These are phyloP conservation scores for Boechera stricta DNA, from an alignment of 345 rosid genomes.

Conservation along the genomic window DNA sequence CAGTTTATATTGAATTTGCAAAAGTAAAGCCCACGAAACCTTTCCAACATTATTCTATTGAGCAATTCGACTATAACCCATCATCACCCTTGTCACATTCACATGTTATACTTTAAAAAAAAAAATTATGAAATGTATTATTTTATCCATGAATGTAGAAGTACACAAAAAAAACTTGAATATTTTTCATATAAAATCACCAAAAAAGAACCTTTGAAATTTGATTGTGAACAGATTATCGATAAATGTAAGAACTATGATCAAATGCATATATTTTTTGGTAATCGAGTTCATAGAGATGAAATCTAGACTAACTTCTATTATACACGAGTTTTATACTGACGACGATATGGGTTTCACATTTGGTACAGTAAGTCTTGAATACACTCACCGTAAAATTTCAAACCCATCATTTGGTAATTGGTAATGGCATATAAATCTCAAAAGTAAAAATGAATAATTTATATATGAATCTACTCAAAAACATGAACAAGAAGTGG, in stretches of 20 bases:
- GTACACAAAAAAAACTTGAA: neutral
- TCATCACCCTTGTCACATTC: slow-evolving; percentile 46
- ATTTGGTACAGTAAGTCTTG: neutral
- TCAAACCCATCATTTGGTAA: neutral
- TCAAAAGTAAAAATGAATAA: slow-evolving; percentile 2
- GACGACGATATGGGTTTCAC: slow-evolving; percentile 10
- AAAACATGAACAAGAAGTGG: slow-evolving; percentile 19
- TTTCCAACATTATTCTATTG: slow-evolving; percentile 45
- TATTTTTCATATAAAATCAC: neutral
- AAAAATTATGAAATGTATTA: too few relatives aligned
- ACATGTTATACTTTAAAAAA: slow-evolving; percentile 25
- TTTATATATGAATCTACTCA: neutral
- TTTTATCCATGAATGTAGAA: too few relatives aligned
- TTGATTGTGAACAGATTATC: neutral
- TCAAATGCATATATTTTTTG: neutral
- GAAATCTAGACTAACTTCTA: neutral
- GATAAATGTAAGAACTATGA: neutral
- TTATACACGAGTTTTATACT: neutral
- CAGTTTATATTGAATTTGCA: slow-evolving; percentile 24
- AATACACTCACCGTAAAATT: neutral
- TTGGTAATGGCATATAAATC: slow-evolving; percentile 4
- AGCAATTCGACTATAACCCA: slow-evolving; percentile 40
- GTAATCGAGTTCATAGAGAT: neutral
- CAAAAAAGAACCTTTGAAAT: neutral
- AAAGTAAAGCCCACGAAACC: slow-evolving; percentile 50